phyloP scores from a whole-genome alignment of 2,329 filamentous ascomycete genomes.

The Septoria linicola region DNA sequence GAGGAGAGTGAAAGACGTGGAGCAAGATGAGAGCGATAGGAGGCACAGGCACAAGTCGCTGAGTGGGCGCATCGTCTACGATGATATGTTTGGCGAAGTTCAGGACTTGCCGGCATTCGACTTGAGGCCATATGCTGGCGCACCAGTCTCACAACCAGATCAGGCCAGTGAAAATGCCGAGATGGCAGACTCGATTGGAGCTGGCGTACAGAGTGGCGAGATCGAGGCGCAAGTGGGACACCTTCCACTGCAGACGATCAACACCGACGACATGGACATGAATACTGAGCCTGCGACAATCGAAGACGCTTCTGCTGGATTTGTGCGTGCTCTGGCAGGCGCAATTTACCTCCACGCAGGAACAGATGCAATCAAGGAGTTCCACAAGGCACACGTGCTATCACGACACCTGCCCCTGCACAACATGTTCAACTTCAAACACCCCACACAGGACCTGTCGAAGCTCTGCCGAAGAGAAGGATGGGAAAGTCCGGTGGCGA shows the following conservation, averaged over 20 bases:
- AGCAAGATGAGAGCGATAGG: constrained; percentile 37
- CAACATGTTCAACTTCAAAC: constrained; percentile 77
- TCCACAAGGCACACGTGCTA: constrained; percentile 81
- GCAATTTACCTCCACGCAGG: constrained; percentile 84
- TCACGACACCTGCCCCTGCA: constrained; percentile 52
- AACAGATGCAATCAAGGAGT: constrained; percentile 71
- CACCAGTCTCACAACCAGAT: constrained; percentile 16
- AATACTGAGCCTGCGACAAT: constrained; percentile 43
- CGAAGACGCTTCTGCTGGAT: constrained; percentile 66
- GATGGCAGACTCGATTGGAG: constrained; percentile 8
- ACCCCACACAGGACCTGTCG: constrained; percentile 79
- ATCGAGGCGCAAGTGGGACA: constrained; percentile 6
- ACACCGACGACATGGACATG: constrained; percentile 8
- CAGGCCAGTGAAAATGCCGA: not conserved
- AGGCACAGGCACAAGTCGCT: constrained; percentile 40
- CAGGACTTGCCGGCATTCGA: constrained; percentile 31
- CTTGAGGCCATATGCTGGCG: constrained; percentile 26
- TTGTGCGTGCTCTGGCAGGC: constrained; percentile 80
- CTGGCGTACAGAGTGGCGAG: not conserved
- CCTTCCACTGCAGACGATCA: not conserved
- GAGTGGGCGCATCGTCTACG: constrained; percentile 74
- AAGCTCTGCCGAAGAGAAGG: constrained; percentile 83
- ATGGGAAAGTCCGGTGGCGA: constrained; percentile 82
- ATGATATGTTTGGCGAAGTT: constrained; percentile 81
- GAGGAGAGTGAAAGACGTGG: constrained; percentile 36